Percentiles rank a stretch among this genome's conserved stretches.
phyloP scores from a whole-genome alignment of 2,329 filamentous ascomycete genomes.

The Curvularia sp. region DNA sequence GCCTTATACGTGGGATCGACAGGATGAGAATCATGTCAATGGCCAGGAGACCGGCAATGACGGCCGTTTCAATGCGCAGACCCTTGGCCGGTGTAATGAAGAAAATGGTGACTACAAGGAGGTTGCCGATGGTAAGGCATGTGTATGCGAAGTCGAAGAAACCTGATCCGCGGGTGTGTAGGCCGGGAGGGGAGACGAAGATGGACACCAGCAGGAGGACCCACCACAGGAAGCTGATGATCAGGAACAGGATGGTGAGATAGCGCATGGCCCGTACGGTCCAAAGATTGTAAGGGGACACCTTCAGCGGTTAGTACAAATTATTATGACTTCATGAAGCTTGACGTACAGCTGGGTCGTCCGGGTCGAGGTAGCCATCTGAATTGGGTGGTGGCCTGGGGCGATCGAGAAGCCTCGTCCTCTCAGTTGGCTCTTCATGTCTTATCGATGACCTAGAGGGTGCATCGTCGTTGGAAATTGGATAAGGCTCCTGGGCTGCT shows the following conservation, averaged over 20 bases:
- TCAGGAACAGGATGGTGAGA: slow-evolving; percentile 76
- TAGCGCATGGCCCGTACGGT: slow-evolving; percentile 81
- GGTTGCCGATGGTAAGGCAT: slow-evolving; percentile 75
- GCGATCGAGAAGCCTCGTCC: slow-evolving; percentile 70
- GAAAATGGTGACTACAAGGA: slow-evolving; percentile 81
- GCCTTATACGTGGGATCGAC: slow-evolving; percentile 73
- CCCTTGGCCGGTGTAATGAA: slow-evolving; percentile 83
- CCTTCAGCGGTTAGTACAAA: slow-evolving; percentile 49
- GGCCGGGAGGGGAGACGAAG: slow-evolving; percentile 87
- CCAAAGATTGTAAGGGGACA: slow-evolving; percentile 94
- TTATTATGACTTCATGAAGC: not conserved
- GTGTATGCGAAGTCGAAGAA: slow-evolving; percentile 90
- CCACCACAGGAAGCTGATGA: slow-evolving; percentile 90
- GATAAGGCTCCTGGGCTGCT: slow-evolving; percentile 23
- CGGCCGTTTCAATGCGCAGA: slow-evolving; percentile 74
- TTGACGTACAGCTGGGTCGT: slow-evolving; percentile 77
- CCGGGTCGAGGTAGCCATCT: slow-evolving; percentile 74
- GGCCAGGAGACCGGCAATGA: slow-evolving; percentile 71
- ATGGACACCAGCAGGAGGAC: slow-evolving; percentile 83
- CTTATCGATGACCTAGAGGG: slow-evolving; percentile 38
- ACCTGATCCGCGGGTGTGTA: slow-evolving; percentile 86
- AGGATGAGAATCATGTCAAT: slow-evolving; percentile 82
- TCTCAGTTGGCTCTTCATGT: slow-evolving; percentile 61
- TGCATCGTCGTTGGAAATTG: slow-evolving; percentile 31
- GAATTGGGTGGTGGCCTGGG: slow-evolving; percentile 64